A percentile compares a stretch with the other conserved stretches of the same genome.
Conservation (phyloP, 352 stramenopile genomes). For the Phytophthora megakarya region DNA sequence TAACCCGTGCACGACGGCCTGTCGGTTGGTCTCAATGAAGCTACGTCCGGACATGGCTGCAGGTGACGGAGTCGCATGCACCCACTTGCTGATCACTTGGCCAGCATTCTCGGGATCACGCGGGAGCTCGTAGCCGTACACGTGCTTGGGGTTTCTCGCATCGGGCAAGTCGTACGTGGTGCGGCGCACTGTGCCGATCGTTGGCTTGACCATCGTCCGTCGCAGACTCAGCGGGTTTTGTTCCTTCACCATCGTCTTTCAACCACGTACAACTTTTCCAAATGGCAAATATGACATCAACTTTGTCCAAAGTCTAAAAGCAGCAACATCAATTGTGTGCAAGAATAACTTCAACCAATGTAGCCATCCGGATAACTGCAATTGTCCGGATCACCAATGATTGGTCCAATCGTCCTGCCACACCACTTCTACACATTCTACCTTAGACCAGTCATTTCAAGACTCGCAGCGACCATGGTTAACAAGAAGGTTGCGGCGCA, state of each 20-base stretch:
- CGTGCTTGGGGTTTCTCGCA: constrained; percentile 56
- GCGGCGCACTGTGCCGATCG: constrained; percentile 62
- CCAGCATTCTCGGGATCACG: constrained; percentile 76
- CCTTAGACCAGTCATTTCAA: constrained; percentile 34
- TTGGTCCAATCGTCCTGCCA: no score
- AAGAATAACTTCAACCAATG: constrained; percentile 22
- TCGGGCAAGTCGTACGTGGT: constrained; percentile 76
- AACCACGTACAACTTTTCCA: neutral
- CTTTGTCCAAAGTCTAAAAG: constrained; percentile 13
- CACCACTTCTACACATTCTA: neutral
- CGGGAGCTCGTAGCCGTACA: constrained; percentile 74
- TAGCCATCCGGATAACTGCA: constrained; percentile 11
- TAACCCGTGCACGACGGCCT: constrained; percentile 62
- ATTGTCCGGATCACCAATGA: neutral
- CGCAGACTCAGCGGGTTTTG: constrained; percentile 50
- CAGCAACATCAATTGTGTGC: neutral
- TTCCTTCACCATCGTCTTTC: constrained; percentile 32
- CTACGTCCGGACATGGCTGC: constrained; percentile 64
- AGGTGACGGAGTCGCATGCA: constrained; percentile 65
- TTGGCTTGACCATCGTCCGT: constrained; percentile 86
- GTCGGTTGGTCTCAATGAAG: constrained; percentile 84
- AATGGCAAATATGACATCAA: neutral
- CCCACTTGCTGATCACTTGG: constrained; percentile 77
- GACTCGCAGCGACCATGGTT: constrained; percentile 42
- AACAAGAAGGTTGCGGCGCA: constrained; percentile 81